Evolutionary conservation across 805 yeast species (phyloP).

Genomic region (Candida caryicola): DNA sequence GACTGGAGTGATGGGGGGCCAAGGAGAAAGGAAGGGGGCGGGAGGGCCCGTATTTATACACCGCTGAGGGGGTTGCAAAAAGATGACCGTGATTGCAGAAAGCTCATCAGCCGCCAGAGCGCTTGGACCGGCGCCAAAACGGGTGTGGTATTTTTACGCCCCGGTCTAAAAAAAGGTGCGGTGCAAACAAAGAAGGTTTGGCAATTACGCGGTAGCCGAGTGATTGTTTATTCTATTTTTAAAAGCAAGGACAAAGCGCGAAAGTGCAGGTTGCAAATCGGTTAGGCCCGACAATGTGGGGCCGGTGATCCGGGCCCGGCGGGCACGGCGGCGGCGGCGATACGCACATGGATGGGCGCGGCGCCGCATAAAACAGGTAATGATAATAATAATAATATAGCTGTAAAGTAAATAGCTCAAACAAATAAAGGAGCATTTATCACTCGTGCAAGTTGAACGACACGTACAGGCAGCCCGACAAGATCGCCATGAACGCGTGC

Average conservation of each 20-base stretch:
- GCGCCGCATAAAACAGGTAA: too few species aligned
- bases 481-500: constrained; percentile 39
- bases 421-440: too few species aligned
- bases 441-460: constrained; percentile 43
- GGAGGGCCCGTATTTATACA: not conserved
- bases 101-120: not conserved
- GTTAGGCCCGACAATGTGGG: too few species aligned
- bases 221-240: not conserved
- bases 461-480: constrained; percentile 42
- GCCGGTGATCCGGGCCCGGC: too few species aligned
- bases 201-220: not conserved
- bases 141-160: not conserved
- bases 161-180: not conserved
- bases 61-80: not conserved
- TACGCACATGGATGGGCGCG: too few species aligned
- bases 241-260: not conserved
- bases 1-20: not conserved
- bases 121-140: too few species aligned
- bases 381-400: too few species aligned
- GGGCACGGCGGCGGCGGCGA: not conserved
- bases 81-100: not conserved
- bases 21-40: not conserved
- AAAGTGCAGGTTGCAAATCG: not conserved
- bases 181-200: not conserved
- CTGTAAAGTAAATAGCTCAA: too few species aligned